These are phyloP conservation scores for Bolboschoenoplectus hybrid DNA, from an alignment of 202 grass and related monocot species.

Conservation along the genomic window DNA sequence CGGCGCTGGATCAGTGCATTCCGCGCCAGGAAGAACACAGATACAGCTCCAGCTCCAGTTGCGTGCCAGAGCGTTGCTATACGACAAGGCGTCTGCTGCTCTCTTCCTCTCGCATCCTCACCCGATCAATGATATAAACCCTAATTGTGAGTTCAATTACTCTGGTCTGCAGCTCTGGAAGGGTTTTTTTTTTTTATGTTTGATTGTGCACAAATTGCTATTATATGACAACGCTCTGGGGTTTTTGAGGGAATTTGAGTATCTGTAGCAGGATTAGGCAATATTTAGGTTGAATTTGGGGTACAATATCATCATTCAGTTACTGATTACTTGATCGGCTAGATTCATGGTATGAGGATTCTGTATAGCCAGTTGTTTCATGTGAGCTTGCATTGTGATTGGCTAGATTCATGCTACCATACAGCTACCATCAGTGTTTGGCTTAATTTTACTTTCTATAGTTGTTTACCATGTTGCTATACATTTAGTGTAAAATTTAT, in stretches of 20 bases:
- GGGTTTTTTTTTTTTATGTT: neutral
- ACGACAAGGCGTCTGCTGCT: slow-evolving; percentile 88
- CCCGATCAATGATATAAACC: slow-evolving; percentile 50
- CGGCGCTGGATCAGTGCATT: neutral
- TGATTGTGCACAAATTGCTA: neutral
- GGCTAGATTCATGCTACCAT: neutral
- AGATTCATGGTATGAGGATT: neutral
- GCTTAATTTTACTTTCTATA: neutral
- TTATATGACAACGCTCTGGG: neutral
- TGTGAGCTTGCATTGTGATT: neutral
- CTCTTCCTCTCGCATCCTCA: slow-evolving; percentile 48
- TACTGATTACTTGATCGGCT: neutral
- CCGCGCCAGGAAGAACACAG: slow-evolving; percentile 43
- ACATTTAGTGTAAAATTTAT: slow-evolving; percentile 1
- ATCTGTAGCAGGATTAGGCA: neutral
- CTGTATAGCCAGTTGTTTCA: neutral
- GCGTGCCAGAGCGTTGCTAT: slow-evolving; percentile 91
- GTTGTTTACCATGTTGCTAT: neutral
- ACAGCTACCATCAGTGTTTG: neutral
- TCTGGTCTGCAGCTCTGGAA: neutral
- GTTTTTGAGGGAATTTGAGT: neutral
- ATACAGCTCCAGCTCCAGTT: slow-evolving; percentile 79
- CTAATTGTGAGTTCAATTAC: slow-evolving; percentile 58
- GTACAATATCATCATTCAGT: neutral
- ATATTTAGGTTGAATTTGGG: neutral